Percentiles rank a stretch among this genome's conserved stretches.
phyloP scores from a whole-genome alignment of 1,284 basidiomycete species.

The Mycosarcoma mackinlayi region DNA sequence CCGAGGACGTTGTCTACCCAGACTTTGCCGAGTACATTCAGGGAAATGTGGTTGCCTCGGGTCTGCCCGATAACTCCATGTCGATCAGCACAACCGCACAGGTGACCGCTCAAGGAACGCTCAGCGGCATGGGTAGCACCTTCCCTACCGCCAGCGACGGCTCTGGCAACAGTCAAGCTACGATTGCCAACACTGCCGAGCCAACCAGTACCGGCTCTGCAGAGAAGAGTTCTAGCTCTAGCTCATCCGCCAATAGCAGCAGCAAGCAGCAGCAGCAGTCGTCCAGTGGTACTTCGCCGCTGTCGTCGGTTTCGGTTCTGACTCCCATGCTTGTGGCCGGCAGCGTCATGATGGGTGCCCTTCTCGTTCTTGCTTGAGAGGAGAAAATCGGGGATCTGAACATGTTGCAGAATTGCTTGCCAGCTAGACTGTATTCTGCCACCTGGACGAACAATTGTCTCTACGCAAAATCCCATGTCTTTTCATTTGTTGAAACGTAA shows the following conservation, averaged over 20 bases:
- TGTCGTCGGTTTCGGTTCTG: neutral
- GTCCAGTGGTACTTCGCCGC: neutral
- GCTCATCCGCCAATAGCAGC: neutral
- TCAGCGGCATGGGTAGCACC: constrained; percentile 6
- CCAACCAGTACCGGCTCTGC: neutral
- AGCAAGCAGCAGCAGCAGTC: neutral
- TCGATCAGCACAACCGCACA: constrained; percentile 10
- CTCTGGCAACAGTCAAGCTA: neutral
- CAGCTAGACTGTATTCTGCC: no score
- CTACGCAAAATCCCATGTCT: no score
- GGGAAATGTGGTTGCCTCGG: constrained; percentile 42
- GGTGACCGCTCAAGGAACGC: constrained; percentile 13
- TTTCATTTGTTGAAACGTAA: no score
- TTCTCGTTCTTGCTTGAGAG: neutral
- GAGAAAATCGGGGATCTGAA: no score
- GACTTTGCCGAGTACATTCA: constrained; percentile 40
- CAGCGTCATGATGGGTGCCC: neutral
- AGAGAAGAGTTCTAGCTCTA: neutral
- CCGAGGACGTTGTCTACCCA: constrained; percentile 68
- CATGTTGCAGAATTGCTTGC: no score
- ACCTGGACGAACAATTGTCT: no score
- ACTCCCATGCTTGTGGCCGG: constrained; percentile 1
- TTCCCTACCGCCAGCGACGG: constrained; percentile 7
- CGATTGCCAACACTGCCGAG: neutral
- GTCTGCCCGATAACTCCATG: constrained; percentile 39